phyloP scores from a whole-genome alignment of 345 rosid species.

The Rhodamnia rubescens region DNA sequence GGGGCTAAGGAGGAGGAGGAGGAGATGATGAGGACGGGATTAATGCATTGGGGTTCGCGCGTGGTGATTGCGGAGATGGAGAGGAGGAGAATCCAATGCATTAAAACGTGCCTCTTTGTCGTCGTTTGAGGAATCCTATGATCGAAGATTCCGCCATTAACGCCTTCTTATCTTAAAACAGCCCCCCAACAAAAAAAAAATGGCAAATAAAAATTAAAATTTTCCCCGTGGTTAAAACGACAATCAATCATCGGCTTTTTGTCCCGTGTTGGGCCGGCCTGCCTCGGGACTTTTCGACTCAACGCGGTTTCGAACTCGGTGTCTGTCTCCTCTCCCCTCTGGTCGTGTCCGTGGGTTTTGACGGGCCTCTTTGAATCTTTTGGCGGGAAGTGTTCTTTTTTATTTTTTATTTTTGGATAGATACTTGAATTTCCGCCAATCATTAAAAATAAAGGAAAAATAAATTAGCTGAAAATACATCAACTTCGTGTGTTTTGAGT shows the following conservation, averaged over 20 bases:
- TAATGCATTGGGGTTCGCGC: neutral
- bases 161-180: neutral
- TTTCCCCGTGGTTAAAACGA: neutral
- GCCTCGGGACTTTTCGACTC: neutral
- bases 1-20: too few relatives aligned
- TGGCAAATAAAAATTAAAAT: neutral
- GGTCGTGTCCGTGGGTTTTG: neutral
- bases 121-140: neutral
- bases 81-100: neutral
- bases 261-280: neutral
- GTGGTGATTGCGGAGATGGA: neutral
- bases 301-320: neutral
- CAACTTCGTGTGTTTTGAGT: too few relatives aligned
- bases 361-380: neutral
- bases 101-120: neutral
- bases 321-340: neutral
- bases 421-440: neutral
- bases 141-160: neutral
- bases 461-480: fast-evolving
- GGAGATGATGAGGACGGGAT: neutral
- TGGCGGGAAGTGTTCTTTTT: neutral
- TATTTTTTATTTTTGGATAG: neutral
- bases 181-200: too few relatives aligned
- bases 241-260: neutral
- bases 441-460: neutral